phyloP scores from a whole-genome alignment of 2,329 filamentous ascomycete genomes.

The Clonostachys byssicola region DNA sequence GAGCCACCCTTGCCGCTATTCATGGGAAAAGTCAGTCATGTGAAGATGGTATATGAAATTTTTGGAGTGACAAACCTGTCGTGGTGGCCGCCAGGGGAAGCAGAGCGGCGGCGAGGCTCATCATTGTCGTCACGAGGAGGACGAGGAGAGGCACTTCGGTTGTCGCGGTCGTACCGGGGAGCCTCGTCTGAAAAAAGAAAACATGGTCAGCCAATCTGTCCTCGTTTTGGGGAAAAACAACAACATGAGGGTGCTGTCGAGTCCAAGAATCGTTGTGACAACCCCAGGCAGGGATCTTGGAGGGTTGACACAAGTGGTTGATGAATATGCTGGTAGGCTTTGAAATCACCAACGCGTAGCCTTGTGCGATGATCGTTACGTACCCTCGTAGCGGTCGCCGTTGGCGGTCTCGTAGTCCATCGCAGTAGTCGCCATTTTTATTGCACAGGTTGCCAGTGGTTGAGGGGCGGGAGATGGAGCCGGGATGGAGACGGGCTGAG shows the following conservation, averaged over 20 bases:
- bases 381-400: conserved; percentile 64
- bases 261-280: too few relatives aligned
- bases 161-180: conserved; percentile 63
- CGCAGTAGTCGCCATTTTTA: conserved; percentile 55
- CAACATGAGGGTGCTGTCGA: too few relatives aligned
- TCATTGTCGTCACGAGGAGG: conserved; percentile 56
- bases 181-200: conserved; percentile 45
- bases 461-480: too few relatives aligned
- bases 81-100: conserved; percentile 46
- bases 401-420: conserved; percentile 70
- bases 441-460: too few relatives aligned
- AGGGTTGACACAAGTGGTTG: too few relatives aligned
- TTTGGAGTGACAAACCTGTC: conserved; percentile 14
- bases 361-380: conserved; percentile 11
- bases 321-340: too few relatives aligned
- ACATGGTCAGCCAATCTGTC: too few relatives aligned
- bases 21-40: not conserved
- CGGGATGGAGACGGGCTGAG: too few relatives aligned
- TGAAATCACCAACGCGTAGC: too few relatives aligned
- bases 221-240: too few relatives aligned
- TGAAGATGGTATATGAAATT: not conserved
- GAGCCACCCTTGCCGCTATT: conserved; percentile 50
- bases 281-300: too few relatives aligned
- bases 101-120: conserved; percentile 56
- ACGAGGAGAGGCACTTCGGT: conserved; percentile 62